Conservation (phyloP, 176 grass and related monocot species). For the Raddia guianensis region DNA sequence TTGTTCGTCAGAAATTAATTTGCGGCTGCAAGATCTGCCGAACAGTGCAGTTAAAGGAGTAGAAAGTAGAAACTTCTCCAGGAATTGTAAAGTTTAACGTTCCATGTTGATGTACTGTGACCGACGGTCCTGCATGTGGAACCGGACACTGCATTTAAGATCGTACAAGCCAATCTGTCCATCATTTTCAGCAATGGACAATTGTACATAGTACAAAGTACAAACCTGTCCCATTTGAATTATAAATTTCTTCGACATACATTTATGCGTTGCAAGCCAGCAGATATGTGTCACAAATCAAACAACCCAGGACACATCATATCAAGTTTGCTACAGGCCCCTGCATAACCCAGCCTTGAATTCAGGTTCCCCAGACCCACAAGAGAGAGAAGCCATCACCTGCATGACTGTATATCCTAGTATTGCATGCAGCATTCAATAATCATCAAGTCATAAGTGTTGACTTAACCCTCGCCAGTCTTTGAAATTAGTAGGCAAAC, state of each 20-base stretch:
- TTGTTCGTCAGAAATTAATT: neutral
- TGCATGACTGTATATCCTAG: neutral
- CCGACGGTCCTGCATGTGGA: slow-evolving; percentile 53
- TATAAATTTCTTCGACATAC: slow-evolving; percentile 18
- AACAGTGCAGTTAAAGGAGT: neutral
- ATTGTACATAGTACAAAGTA: slow-evolving; percentile 38
- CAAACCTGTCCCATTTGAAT: slow-evolving; percentile 42
- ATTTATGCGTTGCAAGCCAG: slow-evolving; percentile 50
- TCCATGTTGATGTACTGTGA: slow-evolving; percentile 39
- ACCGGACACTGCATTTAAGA: slow-evolving; percentile 51
- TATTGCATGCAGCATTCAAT: slow-evolving; percentile 33
- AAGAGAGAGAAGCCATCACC: neutral
- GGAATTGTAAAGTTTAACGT: neutral
- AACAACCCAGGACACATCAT: slow-evolving; percentile 48
- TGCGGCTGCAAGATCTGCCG: neutral
- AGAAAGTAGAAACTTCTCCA: neutral
- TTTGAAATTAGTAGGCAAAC: slow-evolving; percentile 34
- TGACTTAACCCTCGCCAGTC: slow-evolving; percentile 30
- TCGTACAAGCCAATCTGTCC: slow-evolving; percentile 36
- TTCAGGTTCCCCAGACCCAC: slow-evolving; percentile 52
- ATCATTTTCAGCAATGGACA: slow-evolving; percentile 40
- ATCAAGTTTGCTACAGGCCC: slow-evolving; percentile 43
- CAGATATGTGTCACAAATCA: slow-evolving; percentile 47
- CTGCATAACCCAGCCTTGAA: slow-evolving; percentile 52
- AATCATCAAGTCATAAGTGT: slow-evolving; percentile 33